Evolutionary conservation across 2,329 filamentous ascomycete species (phyloP).

Genomic region (Zymoseptoria pseudotritici): DNA sequence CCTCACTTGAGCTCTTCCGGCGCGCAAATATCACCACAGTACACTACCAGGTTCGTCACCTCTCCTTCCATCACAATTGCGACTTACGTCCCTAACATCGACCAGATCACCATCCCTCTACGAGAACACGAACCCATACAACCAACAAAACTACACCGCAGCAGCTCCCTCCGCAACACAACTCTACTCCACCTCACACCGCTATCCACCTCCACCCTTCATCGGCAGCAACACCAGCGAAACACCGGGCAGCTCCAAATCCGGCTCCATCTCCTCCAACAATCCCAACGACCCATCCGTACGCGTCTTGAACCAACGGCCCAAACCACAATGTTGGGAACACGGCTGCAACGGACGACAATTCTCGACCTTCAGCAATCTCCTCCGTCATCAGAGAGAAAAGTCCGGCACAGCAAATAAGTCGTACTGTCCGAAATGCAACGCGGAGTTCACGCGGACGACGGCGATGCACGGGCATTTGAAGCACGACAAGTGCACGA

Average conservation of each 20-base stretch:
- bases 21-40: conserved; percentile 17
- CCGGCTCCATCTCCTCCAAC: conserved; percentile 18
- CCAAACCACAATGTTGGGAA: conserved; percentile 96
- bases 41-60: conserved; percentile 21
- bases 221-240: conserved; percentile 18
- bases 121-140: conserved; percentile 21
- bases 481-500: conserved; percentile 78
- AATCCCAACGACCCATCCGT: conserved; percentile 8
- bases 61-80: not conserved
- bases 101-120: conserved; percentile 27
- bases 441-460: conserved; percentile 87
- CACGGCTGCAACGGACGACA: conserved; percentile 93
- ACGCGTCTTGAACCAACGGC: conserved; percentile 37
- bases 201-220: conserved; percentile 20
- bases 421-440: conserved; percentile 82
- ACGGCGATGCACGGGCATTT: conserved; percentile 81
- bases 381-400: conserved; percentile 85
- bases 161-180: conserved; percentile 20
- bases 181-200: conserved; percentile 17
- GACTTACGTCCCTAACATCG: not conserved
- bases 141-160: conserved; percentile 17
- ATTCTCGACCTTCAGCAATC: conserved; percentile 94
- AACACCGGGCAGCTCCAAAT: conserved; percentile 6
- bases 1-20: conserved; percentile 20
- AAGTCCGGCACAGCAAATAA: conserved; percentile 88